These are phyloP conservation scores for Pogostemon cablin DNA, from an alignment of 257 asterid species.

Conservation along the genomic window DNA sequence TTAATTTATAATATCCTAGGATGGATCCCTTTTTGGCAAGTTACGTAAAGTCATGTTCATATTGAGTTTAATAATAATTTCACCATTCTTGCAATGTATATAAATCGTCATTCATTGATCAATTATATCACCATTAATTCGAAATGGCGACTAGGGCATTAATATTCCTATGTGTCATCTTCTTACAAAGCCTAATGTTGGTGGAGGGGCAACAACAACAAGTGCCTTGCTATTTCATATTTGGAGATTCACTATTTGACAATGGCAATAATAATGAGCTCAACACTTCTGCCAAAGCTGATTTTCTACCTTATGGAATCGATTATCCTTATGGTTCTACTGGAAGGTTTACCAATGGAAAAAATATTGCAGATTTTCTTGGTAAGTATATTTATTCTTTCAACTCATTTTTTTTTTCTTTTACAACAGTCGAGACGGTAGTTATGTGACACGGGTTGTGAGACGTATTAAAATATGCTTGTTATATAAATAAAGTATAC, in stretches of 20 bases:
- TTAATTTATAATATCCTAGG: too few relatives aligned
- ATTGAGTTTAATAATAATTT: too few relatives aligned
- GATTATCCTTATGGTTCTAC: slow-evolving; percentile 55
- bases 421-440: too few relatives aligned
- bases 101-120: too few relatives aligned
- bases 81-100: too few relatives aligned
- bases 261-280: slow-evolving; percentile 62
- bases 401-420: neutral
- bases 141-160: slow-evolving; percentile 24
- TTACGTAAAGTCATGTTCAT: too few relatives aligned
- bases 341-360: slow-evolving; percentile 55
- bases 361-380: slow-evolving; percentile 40
- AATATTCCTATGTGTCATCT: slow-evolving; percentile 15
- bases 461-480: too few relatives aligned
- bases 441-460: too few relatives aligned
- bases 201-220: slow-evolving; percentile 35
- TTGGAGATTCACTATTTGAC: slow-evolving; percentile 58
- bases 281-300: slow-evolving; percentile 40
- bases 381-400: slow-evolving; percentile 29
- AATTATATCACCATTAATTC: too few relatives aligned
- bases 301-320: slow-evolving; percentile 58
- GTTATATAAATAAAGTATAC: too few relatives aligned
- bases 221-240: slow-evolving; percentile 49
- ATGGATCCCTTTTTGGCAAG: too few relatives aligned
- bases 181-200: neutral